Evolutionary conservation across 441 rosid genomes (phyloP), one percentile per base, ranked within the genome.

Genomic region (Breynia disticha): DNA sequence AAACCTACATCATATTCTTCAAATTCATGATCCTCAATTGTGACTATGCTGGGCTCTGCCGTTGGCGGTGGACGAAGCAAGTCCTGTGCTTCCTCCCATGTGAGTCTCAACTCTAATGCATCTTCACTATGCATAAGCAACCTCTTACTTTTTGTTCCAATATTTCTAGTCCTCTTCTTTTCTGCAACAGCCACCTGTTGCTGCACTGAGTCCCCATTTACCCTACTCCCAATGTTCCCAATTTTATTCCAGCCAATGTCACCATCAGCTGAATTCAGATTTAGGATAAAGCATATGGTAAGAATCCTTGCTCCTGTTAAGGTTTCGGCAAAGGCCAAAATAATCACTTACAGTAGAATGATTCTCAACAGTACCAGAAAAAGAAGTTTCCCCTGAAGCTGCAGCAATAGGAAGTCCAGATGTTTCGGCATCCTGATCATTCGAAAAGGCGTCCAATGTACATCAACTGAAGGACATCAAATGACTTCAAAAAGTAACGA

Each of bases 31-130:
- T 79, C 98, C 57, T 89, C 98, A 44, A 89, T 72, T 24, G 80
- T 71, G 50, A 81, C 77, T 11, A 80, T 65, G 72, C 56, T 79
- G 57, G 95, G 84, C 57, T 63, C 77, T 56, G 66, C 74, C 65
- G 62, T 54, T 47, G 86, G 88, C 39, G 97, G 72, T 60, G 97
- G 97, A 50, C 84, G 93, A 71, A 93, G 81, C 80, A 93, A 69
- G 46, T 81, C 95, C 55, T 93, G 95, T 66, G 97, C 83, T 80
- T 93, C 98, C 57, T 88, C 87, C 97, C 97, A 93, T 24, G 95
- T 93, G 51, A 89, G 64, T 68, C 84, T 78, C 65, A 88, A 73
- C 73, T 83, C 97, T 76, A 80, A 55, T 50, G 80, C 80, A 51
- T 89, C 98, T 65, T 79, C 88, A 60, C 74, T 72, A 60, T 81